phyloP scores from a whole-genome alignment of 1,284 basidiomycete species.

The Boletus calvinii region DNA sequence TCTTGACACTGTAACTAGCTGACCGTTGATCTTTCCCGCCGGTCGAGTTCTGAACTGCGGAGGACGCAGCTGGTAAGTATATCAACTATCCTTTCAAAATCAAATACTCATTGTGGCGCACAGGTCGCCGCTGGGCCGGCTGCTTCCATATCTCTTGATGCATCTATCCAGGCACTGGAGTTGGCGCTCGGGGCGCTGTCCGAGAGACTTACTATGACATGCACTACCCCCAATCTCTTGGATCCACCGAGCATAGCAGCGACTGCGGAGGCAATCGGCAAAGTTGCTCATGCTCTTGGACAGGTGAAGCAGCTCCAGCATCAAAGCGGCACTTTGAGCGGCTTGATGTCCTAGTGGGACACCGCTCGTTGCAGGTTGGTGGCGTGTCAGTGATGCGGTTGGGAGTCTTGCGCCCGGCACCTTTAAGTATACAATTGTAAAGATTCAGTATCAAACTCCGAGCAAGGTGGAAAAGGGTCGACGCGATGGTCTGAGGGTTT shows the following conservation, averaged over 20 bases:
- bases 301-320: slow-evolving; percentile 58
- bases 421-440: slow-evolving; percentile 1
- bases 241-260: slow-evolving; percentile 54
- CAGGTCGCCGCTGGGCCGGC: slow-evolving; percentile 21
- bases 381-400: slow-evolving; percentile 12
- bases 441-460: background rate
- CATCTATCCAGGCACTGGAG: slow-evolving; percentile 50
- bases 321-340: slow-evolving; percentile 18
- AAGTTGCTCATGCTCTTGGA: slow-evolving; percentile 60
- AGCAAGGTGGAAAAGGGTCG: background rate
- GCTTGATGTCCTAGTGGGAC: slow-evolving; percentile 18
- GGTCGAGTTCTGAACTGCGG: slow-evolving; percentile 18
- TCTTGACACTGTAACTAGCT: slow-evolving; percentile 24
- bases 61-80: slow-evolving; percentile 19
- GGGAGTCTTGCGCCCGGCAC: slow-evolving; percentile 2
- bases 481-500: background rate
- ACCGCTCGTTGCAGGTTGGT: slow-evolving; percentile 8
- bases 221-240: slow-evolving; percentile 37
- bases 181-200: slow-evolving; percentile 54
- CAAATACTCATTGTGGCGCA: slow-evolving; percentile 1
- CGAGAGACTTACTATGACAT: slow-evolving; percentile 46
- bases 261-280: slow-evolving; percentile 69
- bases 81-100: background rate
- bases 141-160: slow-evolving; percentile 24
- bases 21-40: slow-evolving; percentile 18